Conservation (phyloP, 129 eudicot species). For the Centella asiatica region DNA sequence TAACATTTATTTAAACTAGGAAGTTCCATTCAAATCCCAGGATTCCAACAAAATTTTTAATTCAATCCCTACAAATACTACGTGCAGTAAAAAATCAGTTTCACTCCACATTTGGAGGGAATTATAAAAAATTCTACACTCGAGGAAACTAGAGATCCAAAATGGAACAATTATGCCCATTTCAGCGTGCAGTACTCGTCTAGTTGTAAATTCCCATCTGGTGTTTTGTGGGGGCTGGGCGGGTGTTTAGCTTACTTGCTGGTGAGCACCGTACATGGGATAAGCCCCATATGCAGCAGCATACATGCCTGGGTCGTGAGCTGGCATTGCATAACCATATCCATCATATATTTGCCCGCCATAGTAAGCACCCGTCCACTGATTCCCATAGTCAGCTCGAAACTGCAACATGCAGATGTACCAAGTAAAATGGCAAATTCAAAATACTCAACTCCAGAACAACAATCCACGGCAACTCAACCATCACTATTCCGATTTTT, state of each 20-base stretch:
- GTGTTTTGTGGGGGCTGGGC: too few relatives aligned
- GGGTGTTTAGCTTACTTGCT: slow-evolving; percentile 61
- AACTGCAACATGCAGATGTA: slow-evolving; percentile 31
- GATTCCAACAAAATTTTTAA: slow-evolving; percentile 34
- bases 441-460: neutral
- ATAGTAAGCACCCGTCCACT: slow-evolving; percentile 74
- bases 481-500: too few relatives aligned
- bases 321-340: slow-evolving; percentile 70
- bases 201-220: neutral
- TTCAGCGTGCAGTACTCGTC: neutral
- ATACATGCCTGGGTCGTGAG: slow-evolving; percentile 77
- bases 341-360: slow-evolving; percentile 72
- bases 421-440: neutral
- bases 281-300: slow-evolving; percentile 75
- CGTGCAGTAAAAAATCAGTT: slow-evolving; percentile 72
- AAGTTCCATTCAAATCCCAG: slow-evolving; percentile 34
- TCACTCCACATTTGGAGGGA: slow-evolving; percentile 48
- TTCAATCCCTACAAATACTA: slow-evolving; percentile 35
- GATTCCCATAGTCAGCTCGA: slow-evolving; percentile 63
- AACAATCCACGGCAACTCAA: neutral
- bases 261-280: slow-evolving; percentile 75
- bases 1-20: slow-evolving; percentile 48
- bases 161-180: slow-evolving; percentile 1
- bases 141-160: slow-evolving; percentile 1
- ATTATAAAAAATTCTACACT: slow-evolving; percentile 10